Percentiles rank a stretch among this genome's conserved stretches.
phyloP scores from a whole-genome alignment of 1,139 yeast species.

The Protomyces gravidus region DNA sequence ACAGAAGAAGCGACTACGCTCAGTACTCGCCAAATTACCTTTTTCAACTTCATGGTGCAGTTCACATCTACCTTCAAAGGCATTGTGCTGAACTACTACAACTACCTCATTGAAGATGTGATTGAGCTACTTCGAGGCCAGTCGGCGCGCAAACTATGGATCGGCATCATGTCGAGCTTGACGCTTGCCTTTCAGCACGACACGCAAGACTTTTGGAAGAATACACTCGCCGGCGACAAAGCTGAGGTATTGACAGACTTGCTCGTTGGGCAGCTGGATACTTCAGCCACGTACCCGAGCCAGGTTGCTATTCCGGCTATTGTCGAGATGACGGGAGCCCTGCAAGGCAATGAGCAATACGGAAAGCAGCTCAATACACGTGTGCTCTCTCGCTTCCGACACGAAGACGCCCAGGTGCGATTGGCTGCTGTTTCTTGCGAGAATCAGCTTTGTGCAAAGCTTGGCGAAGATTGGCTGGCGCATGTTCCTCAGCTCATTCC shows the following conservation, averaged over 20 bases:
- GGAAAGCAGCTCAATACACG: constrained; percentile 60
- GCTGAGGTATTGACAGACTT: constrained; percentile 65
- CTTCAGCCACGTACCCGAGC: constrained; percentile 21
- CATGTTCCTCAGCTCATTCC: constrained; percentile 93
- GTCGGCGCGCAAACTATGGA: constrained; percentile 32
- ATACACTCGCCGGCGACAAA: constrained; percentile 60
- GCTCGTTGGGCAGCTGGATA: constrained; percentile 58
- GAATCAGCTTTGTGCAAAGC: constrained; percentile 77
- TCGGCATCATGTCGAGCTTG: constrained; percentile 36
- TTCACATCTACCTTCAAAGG: constrained; percentile 67
- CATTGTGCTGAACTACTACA: constrained; percentile 80
- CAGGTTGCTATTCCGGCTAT: constrained; percentile 46
- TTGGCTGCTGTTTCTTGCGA: constrained; percentile 61
- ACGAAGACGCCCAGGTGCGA: constrained; percentile 32
- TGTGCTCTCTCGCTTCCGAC: constrained; percentile 55
- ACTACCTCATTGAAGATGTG: constrained; percentile 75
- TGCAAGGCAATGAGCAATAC: constrained; percentile 72
- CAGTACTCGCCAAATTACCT: constrained; percentile 58
- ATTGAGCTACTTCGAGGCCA: constrained; percentile 53
- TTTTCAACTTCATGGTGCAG: constrained; percentile 81
- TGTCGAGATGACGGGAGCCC: constrained; percentile 67
- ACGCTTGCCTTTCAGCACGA: constrained; percentile 27
- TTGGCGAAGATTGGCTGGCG: constrained; percentile 92
- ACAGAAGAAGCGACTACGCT: constrained; percentile 57
- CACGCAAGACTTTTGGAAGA: constrained; percentile 47